Percentiles rank a stretch among this genome's conserved stretches.
Conservation (phyloP, 768 basidiomycete species). For the Termitomyces sp. region DNA sequence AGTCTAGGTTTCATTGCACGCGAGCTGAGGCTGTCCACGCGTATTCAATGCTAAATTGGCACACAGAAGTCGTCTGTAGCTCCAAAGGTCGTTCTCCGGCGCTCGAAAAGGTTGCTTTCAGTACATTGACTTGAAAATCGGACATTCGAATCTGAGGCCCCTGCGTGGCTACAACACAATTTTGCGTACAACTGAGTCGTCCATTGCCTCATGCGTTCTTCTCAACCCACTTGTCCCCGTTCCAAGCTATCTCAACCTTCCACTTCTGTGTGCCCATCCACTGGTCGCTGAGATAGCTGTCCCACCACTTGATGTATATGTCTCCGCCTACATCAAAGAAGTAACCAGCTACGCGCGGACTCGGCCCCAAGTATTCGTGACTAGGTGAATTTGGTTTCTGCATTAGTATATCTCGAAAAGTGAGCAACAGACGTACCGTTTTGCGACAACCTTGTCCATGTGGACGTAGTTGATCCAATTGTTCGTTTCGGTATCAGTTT, state of each 20-base stretch:
- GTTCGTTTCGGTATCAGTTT: constrained; percentile 20
- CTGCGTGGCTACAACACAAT: background rate
- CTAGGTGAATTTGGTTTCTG: constrained; percentile 19
- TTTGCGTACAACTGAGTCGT: background rate
- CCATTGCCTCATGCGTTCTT: constrained; percentile 16
- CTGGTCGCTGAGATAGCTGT: constrained; percentile 40
- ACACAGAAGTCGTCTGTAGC: background rate
- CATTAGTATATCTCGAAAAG: background rate
- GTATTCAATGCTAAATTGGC: background rate
- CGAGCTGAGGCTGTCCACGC: background rate
- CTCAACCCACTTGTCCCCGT: constrained; percentile 40
- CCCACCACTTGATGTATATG: constrained; percentile 43
- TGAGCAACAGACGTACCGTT: constrained; percentile 24
- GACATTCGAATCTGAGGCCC: too few species aligned
- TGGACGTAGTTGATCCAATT: constrained; percentile 34
- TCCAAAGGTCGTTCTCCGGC: background rate
- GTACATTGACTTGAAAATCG: background rate
- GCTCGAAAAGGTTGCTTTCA: background rate
- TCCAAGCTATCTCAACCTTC: constrained; percentile 33
- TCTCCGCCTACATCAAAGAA: constrained; percentile 35
- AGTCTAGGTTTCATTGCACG: background rate
- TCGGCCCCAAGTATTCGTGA: constrained; percentile 44
- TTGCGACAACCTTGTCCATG: constrained; percentile 28
- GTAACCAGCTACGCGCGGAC: constrained; percentile 43
- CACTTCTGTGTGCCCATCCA: constrained; percentile 44